Percentiles rank a stretch among this genome's conserved stretches.
Conservation (phyloP, 1,284 basidiomycete genomes). For the Leccinum griseonigrum region DNA sequence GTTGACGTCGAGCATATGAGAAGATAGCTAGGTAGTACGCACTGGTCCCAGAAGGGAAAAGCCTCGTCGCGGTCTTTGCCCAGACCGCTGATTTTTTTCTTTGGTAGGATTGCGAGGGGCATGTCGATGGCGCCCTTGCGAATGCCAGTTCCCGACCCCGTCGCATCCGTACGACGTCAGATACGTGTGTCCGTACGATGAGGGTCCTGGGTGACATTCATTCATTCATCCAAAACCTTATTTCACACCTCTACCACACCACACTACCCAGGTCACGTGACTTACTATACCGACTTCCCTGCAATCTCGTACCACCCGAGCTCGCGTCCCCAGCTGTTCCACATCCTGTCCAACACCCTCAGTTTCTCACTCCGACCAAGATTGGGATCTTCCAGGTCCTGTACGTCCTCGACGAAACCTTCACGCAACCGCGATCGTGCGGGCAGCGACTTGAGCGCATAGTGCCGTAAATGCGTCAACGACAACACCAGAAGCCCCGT, state of each 20-base stretch:
- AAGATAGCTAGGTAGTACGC: conserved; percentile 31
- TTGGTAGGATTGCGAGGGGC: conserved; percentile 79
- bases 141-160: conserved; percentile 76
- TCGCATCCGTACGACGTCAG: conserved; percentile 85
- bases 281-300: not conserved
- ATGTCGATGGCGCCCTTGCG: conserved; percentile 64
- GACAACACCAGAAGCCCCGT: conserved; percentile 75
- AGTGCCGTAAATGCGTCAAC: conserved; percentile 63
- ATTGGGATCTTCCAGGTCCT: conserved; percentile 76
- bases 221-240: not conserved
- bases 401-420: conserved; percentile 84
- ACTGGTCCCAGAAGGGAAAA: conserved; percentile 97
- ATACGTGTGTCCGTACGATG: conserved; percentile 58
- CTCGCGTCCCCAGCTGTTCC: conserved; percentile 77
- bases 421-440: conserved; percentile 58
- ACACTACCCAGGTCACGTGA: not conserved
- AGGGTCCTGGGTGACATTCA: not conserved
- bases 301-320: conserved; percentile 51
- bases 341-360: conserved; percentile 83
- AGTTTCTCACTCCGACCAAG: conserved; percentile 71
- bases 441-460: conserved; percentile 56
- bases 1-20: not conserved
- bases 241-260: not conserved
- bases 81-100: conserved; percentile 79
- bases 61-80: conserved; percentile 92